Percentiles rank a stretch among this genome's conserved stretches.
phyloP scores from a whole-genome alignment of 257 asterid genomes.

The Nicotiana tomentosiformis region DNA sequence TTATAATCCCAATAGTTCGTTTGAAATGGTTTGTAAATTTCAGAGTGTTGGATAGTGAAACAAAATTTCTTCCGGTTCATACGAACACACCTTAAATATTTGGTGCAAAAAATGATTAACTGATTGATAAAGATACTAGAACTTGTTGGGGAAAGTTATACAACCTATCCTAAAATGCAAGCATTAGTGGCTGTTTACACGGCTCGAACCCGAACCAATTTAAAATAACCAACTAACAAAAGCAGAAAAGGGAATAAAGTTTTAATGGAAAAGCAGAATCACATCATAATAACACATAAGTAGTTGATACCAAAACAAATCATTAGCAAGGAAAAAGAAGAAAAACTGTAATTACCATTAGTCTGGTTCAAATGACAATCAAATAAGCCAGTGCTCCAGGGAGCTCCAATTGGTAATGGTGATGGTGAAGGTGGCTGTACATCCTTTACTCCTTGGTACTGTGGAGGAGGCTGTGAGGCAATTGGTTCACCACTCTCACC shows the following conservation, averaged over 20 bases:
- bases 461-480: conserved; percentile 17
- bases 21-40: no score
- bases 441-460: neutral
- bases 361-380: conserved; percentile 25
- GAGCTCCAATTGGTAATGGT: conserved; percentile 16
- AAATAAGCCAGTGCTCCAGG: conserved; percentile 30
- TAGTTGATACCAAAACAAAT: neutral
- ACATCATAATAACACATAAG: neutral
- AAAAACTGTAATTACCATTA: conserved; percentile 15
- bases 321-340: neutral
- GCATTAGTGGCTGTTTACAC: no score
- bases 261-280: neutral
- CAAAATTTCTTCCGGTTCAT: no score
- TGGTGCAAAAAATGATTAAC: neutral
- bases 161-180: no score
- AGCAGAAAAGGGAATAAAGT: neutral
- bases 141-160: no score
- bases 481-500: neutral
- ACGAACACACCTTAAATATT: no score
- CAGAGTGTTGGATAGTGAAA: no score
- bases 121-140: neutral
- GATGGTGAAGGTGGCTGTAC: neutral
- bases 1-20: no score
- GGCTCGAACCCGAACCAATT: neutral
- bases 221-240: neutral